Evolutionary conservation across 306 rosid genomes (phyloP), one percentile per base, ranked within the genome.

Genomic region (Cotoneaster glaucophyllus): DNA sequence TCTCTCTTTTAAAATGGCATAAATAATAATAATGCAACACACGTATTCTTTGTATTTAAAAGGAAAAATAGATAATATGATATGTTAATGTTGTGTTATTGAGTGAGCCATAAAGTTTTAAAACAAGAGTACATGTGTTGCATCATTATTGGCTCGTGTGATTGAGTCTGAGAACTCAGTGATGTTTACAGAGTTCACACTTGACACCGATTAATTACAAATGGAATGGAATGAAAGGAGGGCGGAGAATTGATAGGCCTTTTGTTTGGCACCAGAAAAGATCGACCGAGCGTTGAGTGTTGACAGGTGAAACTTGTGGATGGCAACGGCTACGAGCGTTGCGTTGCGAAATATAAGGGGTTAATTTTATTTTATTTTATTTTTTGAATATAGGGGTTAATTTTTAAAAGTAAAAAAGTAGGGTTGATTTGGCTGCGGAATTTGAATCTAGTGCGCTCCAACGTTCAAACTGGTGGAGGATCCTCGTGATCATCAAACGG

Each of bases 401-500:
- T 74, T 61, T 74, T 39, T 37, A 67, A 67, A 80, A 74, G 5
- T 62, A n/a, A 56, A 66, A 64, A 80, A 64, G 8, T 4, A 32
- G 64, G 25, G 21, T n/a, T 13, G 67, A 34, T 8, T 4, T 22
- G 25, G 43, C 17, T 24, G 71, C 26, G 54, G 64, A 82, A 77
- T 88, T 92, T 92, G 93, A 94, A 94, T 86, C 75, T 65, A 81
- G 91, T 90, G 97, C 99, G 99, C 97, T 92, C 97, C 97, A 92
- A 92, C 88, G 93, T 92, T 90, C 88, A 82, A 89, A 82, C 83
- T 71, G 54, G 31, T 57, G 61, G 11, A 77, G 85, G 84, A 81
- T 79, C 85, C 98, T 80, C 95, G 97, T 95, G 98, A 92, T 88
- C 88, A 89, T 94, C 98, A 76, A 87, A 95, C 99, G 99, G 97